phyloP scores from a whole-genome alignment of 2,329 filamentous ascomycete genomes.

The Colletotrichum musicola region DNA sequence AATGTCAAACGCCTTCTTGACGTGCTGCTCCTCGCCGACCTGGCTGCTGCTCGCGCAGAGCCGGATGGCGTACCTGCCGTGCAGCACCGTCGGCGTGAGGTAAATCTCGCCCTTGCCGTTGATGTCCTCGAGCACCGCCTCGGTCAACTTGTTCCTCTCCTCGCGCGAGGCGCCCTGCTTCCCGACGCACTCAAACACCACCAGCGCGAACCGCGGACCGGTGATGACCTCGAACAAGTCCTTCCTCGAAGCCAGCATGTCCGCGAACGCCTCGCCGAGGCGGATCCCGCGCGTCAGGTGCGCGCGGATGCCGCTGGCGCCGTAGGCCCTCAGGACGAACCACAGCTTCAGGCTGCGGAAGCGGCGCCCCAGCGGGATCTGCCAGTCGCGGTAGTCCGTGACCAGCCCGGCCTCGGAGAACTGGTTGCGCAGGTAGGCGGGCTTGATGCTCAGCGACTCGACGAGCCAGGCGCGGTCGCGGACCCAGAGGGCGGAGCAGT shows the following conservation, averaged over 20 bases:
- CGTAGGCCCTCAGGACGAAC: constrained; percentile 91
- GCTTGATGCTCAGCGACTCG: constrained; percentile 81
- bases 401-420: constrained; percentile 86
- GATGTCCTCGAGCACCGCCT: constrained; percentile 79
- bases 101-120: constrained; percentile 84
- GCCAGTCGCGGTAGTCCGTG: constrained; percentile 97
- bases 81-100: constrained; percentile 81
- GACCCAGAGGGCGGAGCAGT: constrained; percentile 85
- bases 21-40: constrained; percentile 77
- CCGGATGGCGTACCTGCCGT: constrained; percentile 81
- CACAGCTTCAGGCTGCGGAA: constrained; percentile 94
- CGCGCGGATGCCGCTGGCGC: constrained; percentile 78
- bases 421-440: constrained; percentile 84
- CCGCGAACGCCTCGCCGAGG: constrained; percentile 78
- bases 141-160: constrained; percentile 76
- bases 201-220: constrained; percentile 81
- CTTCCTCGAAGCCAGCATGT: constrained; percentile 65
- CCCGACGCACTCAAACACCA: constrained; percentile 77
- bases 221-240: constrained; percentile 85
- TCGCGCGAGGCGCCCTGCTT: constrained; percentile 50
- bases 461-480: constrained; percentile 82
- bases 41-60: constrained; percentile 80
- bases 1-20: constrained; percentile 80
- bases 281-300: constrained; percentile 79
- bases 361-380: constrained; percentile 89